Base-by-base conservation (phyloP, 192 early-diverging fungal species). In the Linnemannia zychae region DNA sequence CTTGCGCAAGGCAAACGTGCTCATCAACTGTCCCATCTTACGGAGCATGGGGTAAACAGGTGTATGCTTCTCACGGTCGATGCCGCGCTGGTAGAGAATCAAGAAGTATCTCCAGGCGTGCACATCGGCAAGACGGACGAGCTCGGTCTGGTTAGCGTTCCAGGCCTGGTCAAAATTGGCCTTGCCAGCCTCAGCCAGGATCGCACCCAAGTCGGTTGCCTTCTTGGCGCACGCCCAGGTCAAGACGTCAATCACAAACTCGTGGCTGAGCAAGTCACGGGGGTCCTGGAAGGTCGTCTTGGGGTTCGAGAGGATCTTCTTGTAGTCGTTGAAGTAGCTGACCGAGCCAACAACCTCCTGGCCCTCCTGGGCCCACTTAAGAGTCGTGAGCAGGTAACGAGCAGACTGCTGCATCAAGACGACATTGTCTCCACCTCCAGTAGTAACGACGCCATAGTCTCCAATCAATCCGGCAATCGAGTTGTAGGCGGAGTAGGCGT, bases 401-500 rank as follows among this genome's bases (percentile, higher is more conserved):
- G 91, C 86, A 28, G 87, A 79, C 74, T 94, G 93, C 63, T 87
- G 81, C 79, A 87, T 84, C 77, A 89, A 70, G 4, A 82, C 77
- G 28, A 75, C 80, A 65, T 88, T 89, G 48, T 90, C 87, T 79
- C 87, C 87, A 49, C 83, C 87, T 73, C 89, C 88, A 37, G 93
- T 94, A 0, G 93, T 94, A 50, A 91, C 87, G 24, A 93, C 92
- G 49, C 92, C 92, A 82, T 87, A 94, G 50, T 92, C 92, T 18
- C 82, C 89, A 65, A 91, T 93, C 50, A 90, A 76, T n/a, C 79
- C 88, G 16, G 88, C 90, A 68, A 94, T 93, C 48, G 88, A 89
- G 80, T 94, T 94, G 87, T 94, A 94, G 37, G 89, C 48, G 46
- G 92, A 93, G 81, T 93, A 94, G 9, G 93, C 93, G 68, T 94